These are phyloP conservation scores for Tolypocladium cylindrosporum DNA, from an alignment of 2,329 filamentous ascomycete genomes.

Conservation along the genomic window DNA sequence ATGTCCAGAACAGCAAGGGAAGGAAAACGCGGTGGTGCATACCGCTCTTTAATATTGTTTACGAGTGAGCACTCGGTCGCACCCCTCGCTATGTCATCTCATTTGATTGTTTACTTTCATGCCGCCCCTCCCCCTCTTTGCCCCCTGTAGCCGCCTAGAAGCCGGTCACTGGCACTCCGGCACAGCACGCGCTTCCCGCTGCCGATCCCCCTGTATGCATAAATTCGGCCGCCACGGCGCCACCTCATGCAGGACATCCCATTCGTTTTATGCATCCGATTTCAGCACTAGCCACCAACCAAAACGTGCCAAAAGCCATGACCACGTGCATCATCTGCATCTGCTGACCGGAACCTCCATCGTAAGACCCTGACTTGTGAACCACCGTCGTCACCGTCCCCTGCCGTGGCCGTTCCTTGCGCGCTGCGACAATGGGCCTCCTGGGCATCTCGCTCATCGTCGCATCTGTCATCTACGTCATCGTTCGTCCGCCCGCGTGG, in stretches of 20 bases:
- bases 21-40: background rate
- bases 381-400: background rate
- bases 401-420: background rate
- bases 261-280: background rate
- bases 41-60: background rate
- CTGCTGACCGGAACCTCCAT: background rate
- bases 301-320: background rate
- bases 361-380: background rate
- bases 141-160: background rate
- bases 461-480: conserved; percentile 47
- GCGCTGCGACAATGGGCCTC: conserved; percentile 16
- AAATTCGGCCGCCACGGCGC: background rate
- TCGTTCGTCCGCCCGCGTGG: conserved; percentile 43
- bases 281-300: background rate
- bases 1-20: background rate
- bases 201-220: background rate
- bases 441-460: conserved; percentile 53
- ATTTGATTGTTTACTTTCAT: conserved; percentile 1
- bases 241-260: background rate
- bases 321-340: background rate
- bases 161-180: background rate
- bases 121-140: background rate
- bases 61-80: no score
- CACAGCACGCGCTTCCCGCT: background rate
- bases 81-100: background rate